Evolutionary conservation across 2,329 filamentous ascomycete species (phyloP).

Genomic region (Emergomyces orientalis): DNA sequence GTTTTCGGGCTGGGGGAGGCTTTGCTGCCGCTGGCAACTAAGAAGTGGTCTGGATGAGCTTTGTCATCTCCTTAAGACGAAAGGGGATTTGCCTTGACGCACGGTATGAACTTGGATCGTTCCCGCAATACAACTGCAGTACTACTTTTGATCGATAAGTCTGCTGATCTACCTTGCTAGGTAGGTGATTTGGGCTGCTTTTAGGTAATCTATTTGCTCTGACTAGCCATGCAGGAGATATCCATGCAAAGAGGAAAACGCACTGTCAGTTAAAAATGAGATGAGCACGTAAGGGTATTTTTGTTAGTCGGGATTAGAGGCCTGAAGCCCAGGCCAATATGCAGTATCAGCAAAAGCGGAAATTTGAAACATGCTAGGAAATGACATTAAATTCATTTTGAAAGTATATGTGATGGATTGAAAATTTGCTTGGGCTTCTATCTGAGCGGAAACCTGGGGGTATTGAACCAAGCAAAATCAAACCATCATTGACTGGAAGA

Average conservation of each 20-base stretch:
- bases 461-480: neutral
- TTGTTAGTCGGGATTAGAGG: neutral
- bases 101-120: neutral
- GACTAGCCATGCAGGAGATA: neutral
- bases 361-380: neutral
- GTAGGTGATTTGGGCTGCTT: neutral
- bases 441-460: slow-evolving; percentile 4
- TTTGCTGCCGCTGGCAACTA: neutral
- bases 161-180: neutral
- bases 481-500: slow-evolving; percentile 5
- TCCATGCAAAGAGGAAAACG: neutral
- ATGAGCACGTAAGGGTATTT: neutral
- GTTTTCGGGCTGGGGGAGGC: neutral
- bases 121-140: neutral
- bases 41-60: neutral
- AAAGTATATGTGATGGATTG: slow-evolving; percentile 5
- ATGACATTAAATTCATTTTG: slow-evolving; percentile 8
- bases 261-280: neutral
- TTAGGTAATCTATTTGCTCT: neutral
- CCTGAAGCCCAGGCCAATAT: neutral
- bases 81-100: neutral
- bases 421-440: slow-evolving; percentile 2
- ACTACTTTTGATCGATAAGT: neutral
- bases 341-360: too few relatives aligned
- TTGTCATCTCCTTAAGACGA: neutral